Percentiles rank a stretch among this genome's conserved stretches.
These are phyloP conservation scores for Curvularia lunata DNA, from an alignment of 2,329 filamentous ascomycete species.

Conservation along the genomic window DNA sequence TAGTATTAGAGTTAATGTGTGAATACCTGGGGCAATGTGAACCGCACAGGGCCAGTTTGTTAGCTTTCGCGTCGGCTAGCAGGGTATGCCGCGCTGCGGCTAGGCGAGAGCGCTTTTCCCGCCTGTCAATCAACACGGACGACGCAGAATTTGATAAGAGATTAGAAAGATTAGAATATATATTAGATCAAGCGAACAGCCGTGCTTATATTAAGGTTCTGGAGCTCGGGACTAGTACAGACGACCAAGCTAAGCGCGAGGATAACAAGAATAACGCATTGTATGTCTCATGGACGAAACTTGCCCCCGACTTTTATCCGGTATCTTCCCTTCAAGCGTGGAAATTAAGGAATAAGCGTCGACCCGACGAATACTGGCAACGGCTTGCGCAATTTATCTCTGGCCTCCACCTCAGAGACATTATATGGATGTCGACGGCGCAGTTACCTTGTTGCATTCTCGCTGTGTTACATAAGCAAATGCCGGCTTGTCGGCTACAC, in stretches of 20 bases:
- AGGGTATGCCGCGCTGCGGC: neutral
- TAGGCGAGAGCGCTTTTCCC: neutral
- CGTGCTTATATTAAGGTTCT: neutral
- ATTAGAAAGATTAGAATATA: neutral
- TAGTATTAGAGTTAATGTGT: neutral
- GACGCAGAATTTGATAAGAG: neutral
- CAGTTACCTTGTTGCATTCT: neutral
- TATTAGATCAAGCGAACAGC: neutral
- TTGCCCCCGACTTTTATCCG: neutral
- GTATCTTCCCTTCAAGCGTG: neutral
- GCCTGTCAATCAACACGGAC: neutral
- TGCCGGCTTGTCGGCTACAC: neutral
- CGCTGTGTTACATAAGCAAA: neutral
- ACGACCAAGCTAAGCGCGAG: neutral
- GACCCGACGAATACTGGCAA: neutral
- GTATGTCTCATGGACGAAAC: conserved; percentile 1
- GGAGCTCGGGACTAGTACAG: neutral
- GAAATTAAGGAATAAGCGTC: neutral
- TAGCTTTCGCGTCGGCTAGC: neutral
- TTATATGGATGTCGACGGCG: neutral
- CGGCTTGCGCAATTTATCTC: neutral
- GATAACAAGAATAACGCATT: neutral
- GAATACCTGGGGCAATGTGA: neutral
- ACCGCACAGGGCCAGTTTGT: neutral
- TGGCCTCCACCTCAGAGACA: neutral